Conservation (phyloP, 139 green algal species). For the Picocystis salinarum region DNA sequence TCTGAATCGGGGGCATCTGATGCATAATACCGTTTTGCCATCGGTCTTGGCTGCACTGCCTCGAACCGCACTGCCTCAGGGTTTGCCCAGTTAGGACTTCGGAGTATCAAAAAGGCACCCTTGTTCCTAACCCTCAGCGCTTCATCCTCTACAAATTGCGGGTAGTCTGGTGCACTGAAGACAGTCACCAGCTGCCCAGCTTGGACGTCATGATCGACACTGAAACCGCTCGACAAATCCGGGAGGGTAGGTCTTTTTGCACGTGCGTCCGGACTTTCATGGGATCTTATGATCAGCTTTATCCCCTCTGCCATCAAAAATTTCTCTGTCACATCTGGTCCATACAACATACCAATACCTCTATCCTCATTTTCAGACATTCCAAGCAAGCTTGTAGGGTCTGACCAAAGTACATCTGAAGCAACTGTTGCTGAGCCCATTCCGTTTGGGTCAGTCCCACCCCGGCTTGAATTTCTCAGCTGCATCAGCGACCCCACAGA, state of each 20-base stretch:
- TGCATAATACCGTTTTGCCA: no score
- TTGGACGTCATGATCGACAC: constrained; percentile 52
- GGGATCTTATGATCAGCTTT: constrained; percentile 43
- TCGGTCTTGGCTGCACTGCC: no score
- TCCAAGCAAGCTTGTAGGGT: constrained; percentile 43
- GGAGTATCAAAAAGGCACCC: no score
- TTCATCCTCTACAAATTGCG: no score
- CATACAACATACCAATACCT: constrained; percentile 76
- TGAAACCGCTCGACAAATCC: constrained; percentile 49
- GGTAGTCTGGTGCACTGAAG: constrained; percentile 85
- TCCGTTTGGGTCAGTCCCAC: no score
- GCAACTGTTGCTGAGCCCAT: constrained; percentile 31
- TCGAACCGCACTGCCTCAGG: no score
- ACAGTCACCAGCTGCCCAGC: constrained; percentile 61
- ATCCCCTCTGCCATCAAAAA: constrained; percentile 34
- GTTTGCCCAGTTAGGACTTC: no score
- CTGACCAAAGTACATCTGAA: constrained; percentile 83
- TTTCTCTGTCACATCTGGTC: constrained; percentile 62
- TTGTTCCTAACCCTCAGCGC: no score
- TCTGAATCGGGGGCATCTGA: no score
- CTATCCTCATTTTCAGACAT: constrained; percentile 50
- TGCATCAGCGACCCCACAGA: no score
- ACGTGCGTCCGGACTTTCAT: constrained; percentile 85
- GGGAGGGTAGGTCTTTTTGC: constrained; percentile 35
- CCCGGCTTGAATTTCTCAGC: no score